Percentiles rank a stretch among this genome's conserved stretches.
Conservation (phyloP, 139 green algal species). For the Astrephomene gubernaculifera region DNA sequence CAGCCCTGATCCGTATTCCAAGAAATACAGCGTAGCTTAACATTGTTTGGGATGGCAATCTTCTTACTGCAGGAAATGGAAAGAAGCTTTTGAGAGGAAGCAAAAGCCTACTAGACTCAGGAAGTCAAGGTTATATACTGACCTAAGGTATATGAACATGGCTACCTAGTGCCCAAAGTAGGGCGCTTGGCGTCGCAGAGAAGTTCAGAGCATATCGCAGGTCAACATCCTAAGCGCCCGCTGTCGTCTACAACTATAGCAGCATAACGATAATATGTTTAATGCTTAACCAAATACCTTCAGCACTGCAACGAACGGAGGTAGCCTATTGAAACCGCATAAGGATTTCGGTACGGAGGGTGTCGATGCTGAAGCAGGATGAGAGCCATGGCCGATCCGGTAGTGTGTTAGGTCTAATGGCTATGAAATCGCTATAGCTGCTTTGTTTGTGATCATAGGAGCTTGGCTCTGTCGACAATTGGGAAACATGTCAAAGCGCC, state of each 20-base stretch:
- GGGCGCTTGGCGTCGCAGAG: too few species aligned
- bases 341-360: too few species aligned
- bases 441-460: too few species aligned
- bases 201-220: neutral
- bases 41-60: slow-evolving; percentile 85
- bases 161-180: slow-evolving; percentile 6
- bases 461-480: too few species aligned
- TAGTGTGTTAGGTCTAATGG: too few species aligned
- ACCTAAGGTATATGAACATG: slow-evolving; percentile 70
- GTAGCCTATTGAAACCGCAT: too few species aligned
- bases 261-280: too few species aligned
- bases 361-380: too few species aligned
- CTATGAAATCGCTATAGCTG: too few species aligned
- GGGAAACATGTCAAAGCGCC: slow-evolving; percentile 1
- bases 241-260: neutral
- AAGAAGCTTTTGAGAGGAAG: neutral
- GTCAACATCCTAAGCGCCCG: slow-evolving; percentile 9
- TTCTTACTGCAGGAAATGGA: slow-evolving; percentile 79
- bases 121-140: neutral
- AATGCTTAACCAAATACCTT: too few species aligned
- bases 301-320: too few species aligned
- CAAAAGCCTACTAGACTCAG: neutral
- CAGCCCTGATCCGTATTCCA: slow-evolving; percentile 84
- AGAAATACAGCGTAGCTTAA: slow-evolving; percentile 73
- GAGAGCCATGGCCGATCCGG: too few species aligned